Conservation (phyloP, 257 asterid genomes). For the Jaltomata sinuosa region DNA sequence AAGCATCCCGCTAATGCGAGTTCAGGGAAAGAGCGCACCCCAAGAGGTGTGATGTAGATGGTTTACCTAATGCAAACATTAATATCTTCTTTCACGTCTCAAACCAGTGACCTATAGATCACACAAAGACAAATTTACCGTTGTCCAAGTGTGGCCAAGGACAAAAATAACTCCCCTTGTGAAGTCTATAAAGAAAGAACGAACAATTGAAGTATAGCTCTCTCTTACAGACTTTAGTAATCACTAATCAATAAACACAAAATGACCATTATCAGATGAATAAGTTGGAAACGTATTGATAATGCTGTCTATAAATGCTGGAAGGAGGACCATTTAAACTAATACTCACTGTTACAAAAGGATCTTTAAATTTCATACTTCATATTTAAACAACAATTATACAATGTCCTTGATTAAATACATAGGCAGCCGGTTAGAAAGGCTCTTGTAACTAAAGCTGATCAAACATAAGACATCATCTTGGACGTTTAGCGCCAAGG, state of each 20-base stretch:
- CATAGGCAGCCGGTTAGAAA: neutral
- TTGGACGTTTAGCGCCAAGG: constrained; percentile 49
- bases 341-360: neutral
- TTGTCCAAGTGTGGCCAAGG: too few species aligned
- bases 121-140: too few species aligned
- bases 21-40: neutral
- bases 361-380: neutral
- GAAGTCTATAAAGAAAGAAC: too few species aligned
- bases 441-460: neutral
- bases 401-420: neutral
- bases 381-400: neutral
- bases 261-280: neutral
- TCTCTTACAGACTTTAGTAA: neutral
- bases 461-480: constrained; percentile 7
- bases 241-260: neutral
- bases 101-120: too few species aligned
- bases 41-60: neutral
- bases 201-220: neutral
- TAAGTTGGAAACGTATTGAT: neutral
- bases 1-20: neutral
- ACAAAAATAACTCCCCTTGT: too few species aligned
- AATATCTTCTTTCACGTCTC: neutral
- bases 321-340: neutral
- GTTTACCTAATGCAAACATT: neutral
- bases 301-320: neutral